Evolutionary conservation across 805 yeast genomes (phyloP), one percentile per base, ranked within the genome.

Genomic region (Starmerella floris): DNA sequence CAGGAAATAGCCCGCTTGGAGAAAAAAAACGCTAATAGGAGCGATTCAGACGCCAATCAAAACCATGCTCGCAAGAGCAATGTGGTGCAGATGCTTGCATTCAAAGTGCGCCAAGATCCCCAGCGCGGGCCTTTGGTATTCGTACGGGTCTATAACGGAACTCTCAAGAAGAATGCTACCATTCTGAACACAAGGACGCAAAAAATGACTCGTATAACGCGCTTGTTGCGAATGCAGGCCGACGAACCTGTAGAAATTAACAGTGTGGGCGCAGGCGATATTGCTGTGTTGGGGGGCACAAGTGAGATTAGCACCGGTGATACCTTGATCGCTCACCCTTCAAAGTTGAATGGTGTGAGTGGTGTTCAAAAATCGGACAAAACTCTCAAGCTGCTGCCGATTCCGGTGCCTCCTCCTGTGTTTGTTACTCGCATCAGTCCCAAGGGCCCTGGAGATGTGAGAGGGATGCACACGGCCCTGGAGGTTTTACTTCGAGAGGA

Each of bases 341-440:
- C 66, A 15, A 70, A 71, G 42, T 74, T 68, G 48, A 75, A 70
- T 43, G 69, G 72, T 1, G 63, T 72, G 25, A 65, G 66, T 40
- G 52, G 64, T 2, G 65, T 79, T 28, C 62, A 66, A 13, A 72
- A 67, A 10, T 42, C 64, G 3, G 74, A 69, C 28, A 49, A 62
- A 5, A 59, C 62, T 33, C 58, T 76, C 40, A 67, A 66, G 34
- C 69, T 87, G 25, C 70, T 79, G 44, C 94, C 96, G 0, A 88
- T 88, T 30, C 69, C 63, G 0, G 72, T 83, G 1, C 98, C 98
- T 1, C 94, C 95, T 1, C 94, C 97, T 0, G 91, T 91, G 5
- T 91, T 88, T 60, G 79, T 85, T 48, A 77, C 88, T 2, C 71
- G 84, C 0, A 69, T 88, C 25, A 91, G 83, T 49, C 97, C 98